Conservation (phyloP, 2,329 filamentous ascomycete genomes). For the Colletotrichum cereale region DNA sequence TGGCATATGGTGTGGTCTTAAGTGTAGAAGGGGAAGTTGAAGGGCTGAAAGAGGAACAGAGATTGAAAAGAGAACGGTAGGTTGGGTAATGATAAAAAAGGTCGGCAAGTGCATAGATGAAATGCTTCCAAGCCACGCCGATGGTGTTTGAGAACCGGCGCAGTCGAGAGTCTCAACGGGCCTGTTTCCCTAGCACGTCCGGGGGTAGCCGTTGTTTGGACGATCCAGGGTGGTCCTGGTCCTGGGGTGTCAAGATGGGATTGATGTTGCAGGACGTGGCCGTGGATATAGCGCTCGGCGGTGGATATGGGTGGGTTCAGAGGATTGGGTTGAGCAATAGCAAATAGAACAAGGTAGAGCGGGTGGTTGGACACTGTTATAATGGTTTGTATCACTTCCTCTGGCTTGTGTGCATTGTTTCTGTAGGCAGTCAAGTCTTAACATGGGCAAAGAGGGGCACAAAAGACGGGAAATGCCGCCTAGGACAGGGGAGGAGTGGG, state of each 20-base stretch:
- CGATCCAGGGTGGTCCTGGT: conserved; percentile 16
- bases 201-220: conserved; percentile 35
- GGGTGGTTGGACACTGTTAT: conserved; percentile 13
- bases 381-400: neutral
- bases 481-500: neutral
- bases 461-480: conserved; percentile 1
- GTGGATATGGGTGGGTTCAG: neutral
- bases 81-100: neutral
- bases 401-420: neutral
- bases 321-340: neutral
- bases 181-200: conserved; percentile 35
- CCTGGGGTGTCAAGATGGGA: conserved; percentile 21
- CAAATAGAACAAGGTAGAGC: conserved; percentile 2
- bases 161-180: conserved; percentile 37
- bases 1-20: conserved; percentile 9
- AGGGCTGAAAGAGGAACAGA: conserved; percentile 1
- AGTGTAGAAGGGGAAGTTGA: neutral
- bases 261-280: conserved; percentile 23
- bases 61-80: conserved; percentile 3
- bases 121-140: conserved; percentile 42
- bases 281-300: conserved; percentile 20
- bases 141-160: conserved; percentile 38
- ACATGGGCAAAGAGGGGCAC: neutral
- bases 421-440: neutral
- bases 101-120: conserved; percentile 22